These are phyloP conservation scores for Talaromyces borbonicus DNA, from an alignment of 495 filamentous ascomycete genomes.

Conservation along the genomic window DNA sequence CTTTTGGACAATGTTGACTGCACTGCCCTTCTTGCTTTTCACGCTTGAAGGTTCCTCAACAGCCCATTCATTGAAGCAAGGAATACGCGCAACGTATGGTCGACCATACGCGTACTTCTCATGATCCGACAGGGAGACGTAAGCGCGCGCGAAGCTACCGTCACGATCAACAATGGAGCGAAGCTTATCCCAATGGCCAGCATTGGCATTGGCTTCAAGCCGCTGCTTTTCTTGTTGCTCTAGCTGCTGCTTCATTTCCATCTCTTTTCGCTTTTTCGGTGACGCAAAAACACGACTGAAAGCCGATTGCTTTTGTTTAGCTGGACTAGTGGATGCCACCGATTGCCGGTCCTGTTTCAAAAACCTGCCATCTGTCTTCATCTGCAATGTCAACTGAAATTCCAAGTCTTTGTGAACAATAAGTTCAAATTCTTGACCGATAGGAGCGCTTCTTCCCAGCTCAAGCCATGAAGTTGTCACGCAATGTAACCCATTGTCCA, in stretches of 20 bases:
- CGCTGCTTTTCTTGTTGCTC: conserved; percentile 64
- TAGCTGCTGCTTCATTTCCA: conserved; percentile 70
- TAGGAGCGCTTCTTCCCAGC: conserved; percentile 83
- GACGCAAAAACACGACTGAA: conserved; percentile 90
- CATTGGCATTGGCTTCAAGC: conserved; percentile 54
- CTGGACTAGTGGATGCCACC: conserved; percentile 35
- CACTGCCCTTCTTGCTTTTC: conserved; percentile 75
- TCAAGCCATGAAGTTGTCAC: conserved; percentile 95
- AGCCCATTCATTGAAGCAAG: conserved; percentile 98
- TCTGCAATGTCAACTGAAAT: conserved; percentile 93
- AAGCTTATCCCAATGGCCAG: conserved; percentile 67
- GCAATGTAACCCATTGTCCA: conserved; percentile 96
- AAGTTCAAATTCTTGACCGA: conserved; percentile 96
- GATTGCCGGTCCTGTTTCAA: conserved; percentile 34
- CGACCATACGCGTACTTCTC: conserved; percentile 78
- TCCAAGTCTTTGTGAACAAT: conserved; percentile 94
- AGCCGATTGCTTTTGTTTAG: conserved; percentile 68
- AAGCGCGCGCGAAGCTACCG: conserved; percentile 87
- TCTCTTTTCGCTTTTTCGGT: conserved; percentile 88
- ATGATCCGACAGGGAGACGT: conserved; percentile 86
- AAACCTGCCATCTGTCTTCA: conserved; percentile 74
- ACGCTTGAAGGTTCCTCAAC: conserved; percentile 75
- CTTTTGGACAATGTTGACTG: conserved; percentile 47
- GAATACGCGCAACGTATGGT: conserved; percentile 75
- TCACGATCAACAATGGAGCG: conserved; percentile 78